Percentiles rank a stretch among this genome's conserved stretches.
Conservation (phyloP, 768 basidiomycete species). For the Leucocoprinus birnbaumii region DNA sequence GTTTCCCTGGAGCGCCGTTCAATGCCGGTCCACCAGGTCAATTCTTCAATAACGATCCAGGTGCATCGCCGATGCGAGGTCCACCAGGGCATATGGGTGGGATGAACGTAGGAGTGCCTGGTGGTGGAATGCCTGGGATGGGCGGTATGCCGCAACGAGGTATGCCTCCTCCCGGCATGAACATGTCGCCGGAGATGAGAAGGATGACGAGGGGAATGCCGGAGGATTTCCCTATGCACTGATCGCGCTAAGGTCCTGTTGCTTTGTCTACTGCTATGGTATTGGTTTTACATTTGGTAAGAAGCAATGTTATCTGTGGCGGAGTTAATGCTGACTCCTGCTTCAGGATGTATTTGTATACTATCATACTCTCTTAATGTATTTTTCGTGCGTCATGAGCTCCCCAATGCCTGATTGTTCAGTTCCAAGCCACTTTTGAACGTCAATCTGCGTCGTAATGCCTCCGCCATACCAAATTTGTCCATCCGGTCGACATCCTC, state of each 20-base stretch:
- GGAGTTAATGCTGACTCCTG: not conserved
- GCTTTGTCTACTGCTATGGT: not conserved
- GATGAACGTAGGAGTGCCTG: constrained; percentile 25
- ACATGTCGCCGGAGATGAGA: constrained; percentile 22
- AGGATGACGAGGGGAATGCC: constrained; percentile 29
- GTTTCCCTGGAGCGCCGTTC: constrained; percentile 20
- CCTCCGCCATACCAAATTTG: too few species aligned
- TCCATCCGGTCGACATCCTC: too few species aligned
- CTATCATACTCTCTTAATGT: constrained; percentile 3
- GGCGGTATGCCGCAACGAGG: constrained; percentile 20
- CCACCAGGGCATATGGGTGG: constrained; percentile 17
- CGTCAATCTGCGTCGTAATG: too few species aligned
- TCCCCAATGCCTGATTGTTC: not conserved
- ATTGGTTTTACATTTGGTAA: not conserved
- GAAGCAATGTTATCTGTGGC: not conserved
- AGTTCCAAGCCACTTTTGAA: not conserved
- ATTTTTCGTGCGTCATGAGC: not conserved
- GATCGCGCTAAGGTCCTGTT: constrained; percentile 10
- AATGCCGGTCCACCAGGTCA: constrained; percentile 17
- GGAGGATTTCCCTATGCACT: constrained; percentile 28
- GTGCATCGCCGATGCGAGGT: constrained; percentile 11
- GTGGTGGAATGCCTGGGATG: constrained; percentile 25
- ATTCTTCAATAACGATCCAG: constrained; percentile 15
- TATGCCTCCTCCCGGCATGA: constrained; percentile 17
- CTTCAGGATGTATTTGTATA: not conserved